phyloP scores from a whole-genome alignment of 805 yeast genomes.

The Ogataea corticis region DNA sequence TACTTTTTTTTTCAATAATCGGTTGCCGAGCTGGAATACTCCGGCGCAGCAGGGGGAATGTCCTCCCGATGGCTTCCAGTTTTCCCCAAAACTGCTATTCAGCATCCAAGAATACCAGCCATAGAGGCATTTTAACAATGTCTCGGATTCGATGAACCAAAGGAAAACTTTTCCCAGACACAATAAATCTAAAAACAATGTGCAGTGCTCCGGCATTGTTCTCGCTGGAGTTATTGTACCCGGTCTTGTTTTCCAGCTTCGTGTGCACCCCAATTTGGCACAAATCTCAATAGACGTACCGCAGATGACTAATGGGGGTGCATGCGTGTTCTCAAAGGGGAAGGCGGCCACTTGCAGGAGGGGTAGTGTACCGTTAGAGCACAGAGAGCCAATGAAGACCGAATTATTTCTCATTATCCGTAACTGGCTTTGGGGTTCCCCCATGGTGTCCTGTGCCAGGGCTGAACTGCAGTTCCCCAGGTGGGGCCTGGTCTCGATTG shows the following conservation, averaged over 20 bases:
- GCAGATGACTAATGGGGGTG: conserved; percentile 16
- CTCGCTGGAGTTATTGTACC: conserved; percentile 4
- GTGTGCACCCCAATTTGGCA: neutral
- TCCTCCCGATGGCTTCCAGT: neutral
- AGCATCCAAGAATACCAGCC: neutral
- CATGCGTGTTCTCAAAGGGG: neutral
- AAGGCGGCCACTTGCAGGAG: conserved; percentile 3
- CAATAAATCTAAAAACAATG: neutral
- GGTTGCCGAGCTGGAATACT: neutral
- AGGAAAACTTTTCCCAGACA: neutral
- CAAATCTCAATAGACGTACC: neutral
- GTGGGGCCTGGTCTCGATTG: conserved; percentile 1
- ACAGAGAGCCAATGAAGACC: conserved; percentile 12
- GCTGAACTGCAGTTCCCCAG: conserved; percentile 1
- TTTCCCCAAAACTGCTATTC: neutral
- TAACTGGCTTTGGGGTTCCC: neutral
- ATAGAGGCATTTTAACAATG: neutral
- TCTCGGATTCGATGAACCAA: neutral
- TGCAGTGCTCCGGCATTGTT: neutral
- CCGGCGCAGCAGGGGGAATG: neutral
- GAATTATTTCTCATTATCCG: conserved; percentile 4
- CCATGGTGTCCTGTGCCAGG: neutral
- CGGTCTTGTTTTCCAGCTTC: neutral
- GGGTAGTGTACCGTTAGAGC: conserved; percentile 8
- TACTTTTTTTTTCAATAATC: neutral